These are phyloP conservation scores for Przewalskia tangutica DNA, from an alignment of 257 asterid species.

Conservation along the genomic window DNA sequence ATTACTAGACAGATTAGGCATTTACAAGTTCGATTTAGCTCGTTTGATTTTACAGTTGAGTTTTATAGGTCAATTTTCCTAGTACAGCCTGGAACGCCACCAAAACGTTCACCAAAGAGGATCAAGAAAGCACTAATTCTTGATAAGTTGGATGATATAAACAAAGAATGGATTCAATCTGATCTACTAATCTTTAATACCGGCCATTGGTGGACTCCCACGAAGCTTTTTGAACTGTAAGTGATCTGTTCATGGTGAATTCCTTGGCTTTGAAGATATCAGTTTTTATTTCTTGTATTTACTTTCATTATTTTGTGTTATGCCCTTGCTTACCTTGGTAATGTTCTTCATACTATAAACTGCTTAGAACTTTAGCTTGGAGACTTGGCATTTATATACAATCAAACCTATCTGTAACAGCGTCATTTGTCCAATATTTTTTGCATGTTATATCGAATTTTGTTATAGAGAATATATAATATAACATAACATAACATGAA, in stretches of 20 bases:
- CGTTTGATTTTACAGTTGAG: slow-evolving; percentile 52
- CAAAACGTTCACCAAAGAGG: slow-evolving; percentile 78
- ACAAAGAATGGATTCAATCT: slow-evolving; percentile 67
- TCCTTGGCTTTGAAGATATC: neutral
- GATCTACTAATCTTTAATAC: slow-evolving; percentile 79
- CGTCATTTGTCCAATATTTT: no score
- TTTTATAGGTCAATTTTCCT: slow-evolving; percentile 80
- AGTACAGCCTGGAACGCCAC: slow-evolving; percentile 59
- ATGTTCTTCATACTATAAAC: neutral
- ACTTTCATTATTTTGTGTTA: neutral
- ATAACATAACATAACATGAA: no score
- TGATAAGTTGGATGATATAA: slow-evolving; percentile 66
- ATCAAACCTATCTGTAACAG: no score
- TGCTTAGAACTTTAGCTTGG: neutral
- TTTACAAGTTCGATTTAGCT: slow-evolving; percentile 52
- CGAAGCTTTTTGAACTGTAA: slow-evolving; percentile 78
- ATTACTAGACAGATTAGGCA: slow-evolving; percentile 72
- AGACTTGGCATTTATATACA: neutral
- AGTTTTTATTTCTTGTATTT: neutral
- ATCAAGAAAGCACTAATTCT: slow-evolving; percentile 52
- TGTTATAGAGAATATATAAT: no score
- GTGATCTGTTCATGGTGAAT: slow-evolving; percentile 14
- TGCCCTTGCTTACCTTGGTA: neutral
- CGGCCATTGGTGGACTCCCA: slow-evolving; percentile 92
- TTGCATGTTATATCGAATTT: no score